Evolutionary conservation across 2,329 filamentous ascomycete species (phyloP), one percentile per base, ranked within the genome.

Genomic region (Fusarium ambrosium): DNA sequence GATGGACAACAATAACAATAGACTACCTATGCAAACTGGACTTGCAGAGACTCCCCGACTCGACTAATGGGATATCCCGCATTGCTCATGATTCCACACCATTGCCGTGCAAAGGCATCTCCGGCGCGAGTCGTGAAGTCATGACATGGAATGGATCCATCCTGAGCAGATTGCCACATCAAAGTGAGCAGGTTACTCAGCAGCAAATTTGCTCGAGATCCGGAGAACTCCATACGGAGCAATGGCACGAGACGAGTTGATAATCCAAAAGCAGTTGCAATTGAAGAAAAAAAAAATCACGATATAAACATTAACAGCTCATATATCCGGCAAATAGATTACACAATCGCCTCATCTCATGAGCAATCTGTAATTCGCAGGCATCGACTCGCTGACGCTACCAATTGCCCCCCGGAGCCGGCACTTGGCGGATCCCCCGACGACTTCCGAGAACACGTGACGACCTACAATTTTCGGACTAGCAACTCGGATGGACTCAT

Each of bases 381-480:
- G 73, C 71, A 72, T 56, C 66, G 56, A 64, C 61, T 70, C 69
- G 69, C 60, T 75, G 69, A 75, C 71, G 69, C 53, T 36, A 39
- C 37, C 6, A 7, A 39, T 53, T 65, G 62, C 37, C 65, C 64
- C 51, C 59, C 32, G 60, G 27, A 29, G 41, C 36, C 37, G 45
- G 55, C 39, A 45, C 53, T 48, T 53, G 56, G 76, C 64, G 64
- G 73, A 68, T 66, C 68, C 70, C 70, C 68, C 68, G 63, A 72
- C 60, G 70, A 66, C 48, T 69, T 67, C 62, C 45, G 66, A 63
- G 29, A 18, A 68, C 80, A 79, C 81, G 80, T 82, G 81, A 82
- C 76, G 68, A 68, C 71, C 63, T 59, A 66, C 73, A 78, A 79
- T 74, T 81, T 80, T 82, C 77, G 77, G 76, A 73, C 74, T 80